These are phyloP conservation scores for Wickerhamomyces hampshirensis DNA, from an alignment of 805 yeast species.

Conservation along the genomic window DNA sequence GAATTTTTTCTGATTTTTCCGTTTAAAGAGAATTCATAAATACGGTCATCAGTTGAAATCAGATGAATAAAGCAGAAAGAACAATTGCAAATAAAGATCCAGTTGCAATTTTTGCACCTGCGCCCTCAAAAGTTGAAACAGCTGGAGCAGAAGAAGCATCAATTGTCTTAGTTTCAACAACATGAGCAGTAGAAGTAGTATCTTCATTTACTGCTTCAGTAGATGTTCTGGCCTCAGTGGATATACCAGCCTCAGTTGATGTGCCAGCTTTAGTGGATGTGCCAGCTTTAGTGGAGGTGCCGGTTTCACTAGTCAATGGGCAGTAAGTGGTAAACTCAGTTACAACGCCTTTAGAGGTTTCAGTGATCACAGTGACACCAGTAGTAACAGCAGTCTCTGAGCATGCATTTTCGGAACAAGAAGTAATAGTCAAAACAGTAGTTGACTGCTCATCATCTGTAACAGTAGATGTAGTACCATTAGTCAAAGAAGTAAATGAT, in stretches of 20 bases:
- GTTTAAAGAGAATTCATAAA: too few relatives aligned
- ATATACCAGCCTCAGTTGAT: background rate
- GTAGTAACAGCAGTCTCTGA: slow-evolving; percentile 3
- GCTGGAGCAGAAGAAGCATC: slow-evolving; percentile 2
- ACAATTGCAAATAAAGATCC: too few relatives aligned
- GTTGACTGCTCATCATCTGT: background rate
- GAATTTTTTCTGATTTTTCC: too few relatives aligned
- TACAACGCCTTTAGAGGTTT: slow-evolving; percentile 2
- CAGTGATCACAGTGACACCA: slow-evolving; percentile 6
- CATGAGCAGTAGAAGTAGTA: too few relatives aligned
- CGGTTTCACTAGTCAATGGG: slow-evolving; percentile 2
- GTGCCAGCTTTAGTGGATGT: background rate
- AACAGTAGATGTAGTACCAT: background rate
- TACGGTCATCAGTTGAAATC: too few relatives aligned
- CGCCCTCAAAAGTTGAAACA: slow-evolving; percentile 5
- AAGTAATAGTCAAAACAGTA: slow-evolving; percentile 4
- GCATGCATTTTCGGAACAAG: slow-evolving; percentile 5
- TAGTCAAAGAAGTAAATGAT: too few relatives aligned
- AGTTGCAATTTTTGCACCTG: too few relatives aligned
- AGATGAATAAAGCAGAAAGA: too few relatives aligned
- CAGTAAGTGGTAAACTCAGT: slow-evolving; percentile 6
- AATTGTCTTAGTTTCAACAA: too few relatives aligned
- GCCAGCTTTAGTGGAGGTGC: background rate
- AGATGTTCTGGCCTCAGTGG: background rate
- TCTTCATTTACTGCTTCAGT: too few relatives aligned